Base-by-base conservation (phyloP, 2,329 filamentous ascomycete species). In the Fusarium sp. region DNA sequence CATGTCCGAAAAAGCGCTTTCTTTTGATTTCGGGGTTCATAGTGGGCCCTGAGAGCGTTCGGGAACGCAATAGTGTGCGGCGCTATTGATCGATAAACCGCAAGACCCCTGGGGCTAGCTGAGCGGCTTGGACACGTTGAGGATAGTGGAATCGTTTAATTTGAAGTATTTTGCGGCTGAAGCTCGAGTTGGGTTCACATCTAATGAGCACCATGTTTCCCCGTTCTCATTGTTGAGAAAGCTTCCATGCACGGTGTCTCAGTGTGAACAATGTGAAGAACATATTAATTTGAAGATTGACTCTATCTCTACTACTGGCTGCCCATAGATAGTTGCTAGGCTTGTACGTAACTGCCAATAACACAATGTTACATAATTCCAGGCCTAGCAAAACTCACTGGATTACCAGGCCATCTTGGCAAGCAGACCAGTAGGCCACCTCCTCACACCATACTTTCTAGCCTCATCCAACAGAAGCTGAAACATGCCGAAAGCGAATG, bases 401-500 rank as follows among this genome's bases (percentile, higher is more conserved):
- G 8, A 20, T 44, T n/a, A 58, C 44, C 53, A 39, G 2, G 54
- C 57, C 24, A 51, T 33, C 15, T 19, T 59, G 1, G 54, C 54
- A 1, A 59, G 7, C 2, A 59, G 2, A 5, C 54, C 32, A 6
- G 5, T 11, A 5, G 57, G 57, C 45, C 45, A 60, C 6, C 4
- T 52, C 6, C 57, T 26, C 4, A 61, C 45, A 35, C 32, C n/a
- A 24, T 17, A 52, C n/a, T 61, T 61, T 2, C 57, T 48, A 15
- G 9, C 39, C 9, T 60, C 57, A 24, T 61, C 57, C 5, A 51
- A 13, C 0, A 61, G 5, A 10, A 60, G 39, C 32, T 61, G 57
- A 1, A 52, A 61, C 4, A 45, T 32, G 20, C 92, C 92, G 76
- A 94, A 93, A 0, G 88, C 85, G 75, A 91, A 88, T 0, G 92